Percentiles rank a stretch among this genome's conserved stretches.
These are phyloP conservation scores for Posidonia australis DNA, from an alignment of 106 monocot species.

Conservation along the genomic window DNA sequence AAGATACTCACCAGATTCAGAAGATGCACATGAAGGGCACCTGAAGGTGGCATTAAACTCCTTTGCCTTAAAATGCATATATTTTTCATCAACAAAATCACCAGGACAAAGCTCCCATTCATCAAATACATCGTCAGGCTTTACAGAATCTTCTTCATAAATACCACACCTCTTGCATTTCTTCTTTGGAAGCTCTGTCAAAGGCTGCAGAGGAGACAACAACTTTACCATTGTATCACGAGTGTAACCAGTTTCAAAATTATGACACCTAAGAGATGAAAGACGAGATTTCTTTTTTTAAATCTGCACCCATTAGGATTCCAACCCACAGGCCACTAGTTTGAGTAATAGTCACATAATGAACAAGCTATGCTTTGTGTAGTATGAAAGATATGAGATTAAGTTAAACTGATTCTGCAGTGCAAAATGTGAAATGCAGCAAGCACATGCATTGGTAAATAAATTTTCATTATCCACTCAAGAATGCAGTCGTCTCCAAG, in stretches of 20 bases:
- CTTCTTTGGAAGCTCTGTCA: slow-evolving; percentile 75
- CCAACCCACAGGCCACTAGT: too few relatives aligned
- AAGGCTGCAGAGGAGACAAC: slow-evolving; percentile 37
- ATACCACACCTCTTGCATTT: slow-evolving; percentile 92
- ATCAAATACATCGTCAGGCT: slow-evolving; percentile 62
- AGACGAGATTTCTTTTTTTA: too few relatives aligned
- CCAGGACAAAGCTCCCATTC: slow-evolving; percentile 87
- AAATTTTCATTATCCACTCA: too few relatives aligned
- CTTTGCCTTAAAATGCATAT: slow-evolving; percentile 46
- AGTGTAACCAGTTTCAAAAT: not conserved
- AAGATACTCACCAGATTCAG: slow-evolving; percentile 1
- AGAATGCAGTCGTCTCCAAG: too few relatives aligned
- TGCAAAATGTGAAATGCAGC: too few relatives aligned
- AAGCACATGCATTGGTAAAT: too few relatives aligned
- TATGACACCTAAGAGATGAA: not conserved
- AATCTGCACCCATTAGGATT: too few relatives aligned
- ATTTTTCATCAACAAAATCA: slow-evolving; percentile 62
- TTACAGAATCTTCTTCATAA: slow-evolving; percentile 49
- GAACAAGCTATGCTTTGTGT: too few relatives aligned
- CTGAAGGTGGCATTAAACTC: slow-evolving; percentile 90
- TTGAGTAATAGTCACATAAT: too few relatives aligned
- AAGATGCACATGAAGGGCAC: slow-evolving; percentile 33
- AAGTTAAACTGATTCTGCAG: too few relatives aligned
- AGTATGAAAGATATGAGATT: too few relatives aligned
- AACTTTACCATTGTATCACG: not conserved